Conservation (phyloP, 164 flowering plant genomes). For the Magnolia officinalis region DNA sequence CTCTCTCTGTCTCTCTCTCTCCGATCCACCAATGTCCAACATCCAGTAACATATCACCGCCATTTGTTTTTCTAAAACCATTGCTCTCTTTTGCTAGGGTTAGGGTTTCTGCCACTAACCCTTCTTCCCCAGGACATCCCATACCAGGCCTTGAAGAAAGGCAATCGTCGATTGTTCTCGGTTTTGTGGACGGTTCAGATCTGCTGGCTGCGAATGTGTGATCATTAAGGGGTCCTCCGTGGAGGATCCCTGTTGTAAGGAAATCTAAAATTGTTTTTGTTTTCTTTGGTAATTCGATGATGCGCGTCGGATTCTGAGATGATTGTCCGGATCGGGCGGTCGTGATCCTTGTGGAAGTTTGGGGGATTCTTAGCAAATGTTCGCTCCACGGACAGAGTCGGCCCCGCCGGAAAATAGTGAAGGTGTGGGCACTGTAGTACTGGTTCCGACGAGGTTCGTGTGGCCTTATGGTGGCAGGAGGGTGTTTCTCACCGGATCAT, state of each 20-base stretch:
- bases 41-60: neutral
- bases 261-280: neutral
- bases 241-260: slow-evolving; percentile 3
- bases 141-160: neutral
- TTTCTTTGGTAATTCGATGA: neutral
- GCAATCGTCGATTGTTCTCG: neutral
- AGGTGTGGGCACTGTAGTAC: neutral
- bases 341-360: neutral
- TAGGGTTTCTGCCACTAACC: neutral
- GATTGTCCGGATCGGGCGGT: neutral
- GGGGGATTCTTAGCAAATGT: neutral
- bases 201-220: neutral
- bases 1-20: neutral
- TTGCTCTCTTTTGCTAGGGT: neutral
- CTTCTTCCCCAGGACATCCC: neutral
- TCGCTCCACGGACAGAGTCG: neutral
- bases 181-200: slow-evolving; percentile 2
- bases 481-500: slow-evolving; percentile 35
- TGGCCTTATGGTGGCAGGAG: slow-evolving; percentile 41
- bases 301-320: neutral
- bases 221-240: slow-evolving; percentile 6
- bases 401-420: neutral
- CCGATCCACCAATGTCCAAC: neutral
- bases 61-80: neutral
- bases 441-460: slow-evolving; percentile 30